Evolutionary conservation across 1,284 basidiomycete genomes (phyloP), one percentile per base, ranked within the genome.

Genomic region (Trametes versicolor): DNA sequence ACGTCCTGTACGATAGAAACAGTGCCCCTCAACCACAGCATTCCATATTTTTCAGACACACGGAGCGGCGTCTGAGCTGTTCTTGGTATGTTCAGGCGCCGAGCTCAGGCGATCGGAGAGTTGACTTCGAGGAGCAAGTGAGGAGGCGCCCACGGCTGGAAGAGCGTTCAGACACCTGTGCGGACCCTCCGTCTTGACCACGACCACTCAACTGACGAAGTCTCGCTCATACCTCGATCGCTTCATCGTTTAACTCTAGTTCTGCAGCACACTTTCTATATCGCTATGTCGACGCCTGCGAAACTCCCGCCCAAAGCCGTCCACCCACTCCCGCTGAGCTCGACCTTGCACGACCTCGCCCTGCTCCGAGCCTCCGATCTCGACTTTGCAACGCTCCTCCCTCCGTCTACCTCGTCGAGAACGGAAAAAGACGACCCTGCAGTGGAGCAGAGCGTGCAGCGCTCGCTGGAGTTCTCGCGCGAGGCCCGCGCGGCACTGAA

Each of bases 311-410:
- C 78, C 4, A 86, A 63, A 39, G 21, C 50, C 0, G 50, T 48
- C 0, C 62, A 86, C 68, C 83, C 87, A 12, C 80, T 93, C 29
- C 79, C 87, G 8, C 80, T 92, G 50, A 77, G 81, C 62, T 82
- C 86, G 64, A 87, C 86, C 3, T 80, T 93, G 47, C 87, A 84
- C n/a, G 92, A 93, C 75, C 84, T 93, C 34, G 90, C 91, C 2
- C 76, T 91, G 34, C 77, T 93, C 25, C 85, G 89, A 47, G 85
- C 86, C 25, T 87, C 87, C 7, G 85, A 84, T 51, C 66, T 87
- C 37, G 85, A 91, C 71, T 70, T 91, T 19, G 78, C 83, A 21
- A 73, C 74, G 17, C 68, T 86, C 34, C 69, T 87, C 34, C 72
- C 80, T 29, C 67, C 73, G 21, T 48, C 69, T 5, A 47, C 70